These are phyloP conservation scores for Castanopsis chinensis DNA, from an alignment of 306 rosid species.

Conservation along the genomic window DNA sequence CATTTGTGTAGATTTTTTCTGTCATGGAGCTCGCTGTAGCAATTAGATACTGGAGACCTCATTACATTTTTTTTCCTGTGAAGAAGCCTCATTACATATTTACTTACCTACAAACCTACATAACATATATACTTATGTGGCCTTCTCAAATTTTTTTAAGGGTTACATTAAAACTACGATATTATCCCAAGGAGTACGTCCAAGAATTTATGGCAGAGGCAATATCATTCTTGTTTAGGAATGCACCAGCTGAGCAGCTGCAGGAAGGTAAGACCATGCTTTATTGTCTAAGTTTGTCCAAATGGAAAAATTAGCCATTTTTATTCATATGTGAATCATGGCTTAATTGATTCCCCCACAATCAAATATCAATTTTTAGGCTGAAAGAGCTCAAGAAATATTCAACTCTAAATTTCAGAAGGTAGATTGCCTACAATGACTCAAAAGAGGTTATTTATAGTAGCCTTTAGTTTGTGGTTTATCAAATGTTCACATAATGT, in stretches of 20 bases:
- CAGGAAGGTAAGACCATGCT: constrained; percentile 53
- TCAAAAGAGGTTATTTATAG: no score
- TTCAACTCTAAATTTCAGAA: no score
- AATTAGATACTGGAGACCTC: background rate
- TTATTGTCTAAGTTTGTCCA: background rate
- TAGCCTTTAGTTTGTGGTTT: no score
- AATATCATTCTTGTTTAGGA: constrained; percentile 73
- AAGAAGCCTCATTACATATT: no score
- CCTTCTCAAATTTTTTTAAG: constrained; percentile 38
- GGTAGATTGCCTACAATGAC: no score
- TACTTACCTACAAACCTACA: background rate
- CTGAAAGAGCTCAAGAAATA: no score
- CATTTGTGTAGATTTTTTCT: background rate
- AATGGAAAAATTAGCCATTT: background rate
- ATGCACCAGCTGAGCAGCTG: constrained; percentile 71
- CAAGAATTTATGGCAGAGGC: constrained; percentile 85
- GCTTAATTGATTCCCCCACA: no score
- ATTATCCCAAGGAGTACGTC: constrained; percentile 73
- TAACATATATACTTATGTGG: background rate
- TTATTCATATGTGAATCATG: background rate
- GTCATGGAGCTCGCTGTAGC: background rate
- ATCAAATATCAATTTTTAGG: no score
- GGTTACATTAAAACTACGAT: constrained; percentile 68
- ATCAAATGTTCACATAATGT: background rate
- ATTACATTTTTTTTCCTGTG: background rate